A percentile compares a stretch with the other conserved stretches of the same genome.
These are phyloP conservation scores for Vigna hirtella DNA, from an alignment of 306 rosid species.

Conservation along the genomic window DNA sequence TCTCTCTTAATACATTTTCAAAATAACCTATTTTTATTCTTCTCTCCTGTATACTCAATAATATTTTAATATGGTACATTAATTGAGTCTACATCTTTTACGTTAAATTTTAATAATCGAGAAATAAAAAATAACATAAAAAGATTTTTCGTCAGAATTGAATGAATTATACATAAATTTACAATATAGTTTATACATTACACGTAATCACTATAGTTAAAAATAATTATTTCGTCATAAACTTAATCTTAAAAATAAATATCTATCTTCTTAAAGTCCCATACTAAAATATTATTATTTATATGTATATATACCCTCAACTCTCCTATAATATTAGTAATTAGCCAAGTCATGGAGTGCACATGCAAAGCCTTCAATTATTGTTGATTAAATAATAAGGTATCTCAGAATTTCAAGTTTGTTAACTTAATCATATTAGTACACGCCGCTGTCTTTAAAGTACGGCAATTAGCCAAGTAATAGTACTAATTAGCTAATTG, in stretches of 20 bases:
- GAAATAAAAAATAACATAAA: no score
- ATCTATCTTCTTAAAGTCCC: neutral
- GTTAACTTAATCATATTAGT: slow-evolving; percentile 7
- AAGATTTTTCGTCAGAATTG: no score
- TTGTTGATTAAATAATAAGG: neutral
- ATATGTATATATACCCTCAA: neutral
- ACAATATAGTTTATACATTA: neutral
- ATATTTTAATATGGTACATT: no score
- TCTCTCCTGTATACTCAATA: no score
- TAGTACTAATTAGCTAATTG: neutral
- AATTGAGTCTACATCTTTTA: no score
- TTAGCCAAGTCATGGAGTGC: slow-evolving; percentile 43
- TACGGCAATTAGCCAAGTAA: neutral
- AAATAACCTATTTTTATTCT: no score
- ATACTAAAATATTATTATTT: neutral
- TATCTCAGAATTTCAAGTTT: slow-evolving; percentile 5
- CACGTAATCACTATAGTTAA: neutral
- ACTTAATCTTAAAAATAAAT: neutral
- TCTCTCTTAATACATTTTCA: no score
- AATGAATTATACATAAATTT: neutral
- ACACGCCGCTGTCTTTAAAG: neutral
- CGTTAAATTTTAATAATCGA: no score
- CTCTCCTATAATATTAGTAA: neutral
- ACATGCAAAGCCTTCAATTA: slow-evolving; percentile 54
- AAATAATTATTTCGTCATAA: neutral